These are phyloP conservation scores for Trametes sp. DNA, from an alignment of 1,284 basidiomycete genomes.

Conservation along the genomic window DNA sequence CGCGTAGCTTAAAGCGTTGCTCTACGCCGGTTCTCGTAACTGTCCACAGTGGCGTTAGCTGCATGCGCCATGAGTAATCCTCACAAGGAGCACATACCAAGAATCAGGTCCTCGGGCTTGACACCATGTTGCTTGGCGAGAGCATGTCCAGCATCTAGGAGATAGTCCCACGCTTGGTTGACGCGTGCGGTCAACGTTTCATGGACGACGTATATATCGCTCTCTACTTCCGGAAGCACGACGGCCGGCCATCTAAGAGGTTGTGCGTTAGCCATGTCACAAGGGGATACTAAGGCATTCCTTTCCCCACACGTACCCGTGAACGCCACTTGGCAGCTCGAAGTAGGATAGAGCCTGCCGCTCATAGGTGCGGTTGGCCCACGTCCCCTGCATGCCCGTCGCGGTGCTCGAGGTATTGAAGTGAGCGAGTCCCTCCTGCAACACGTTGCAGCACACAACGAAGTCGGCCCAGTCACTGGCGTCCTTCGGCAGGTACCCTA, in stretches of 20 bases:
- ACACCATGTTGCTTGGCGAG: conserved; percentile 46
- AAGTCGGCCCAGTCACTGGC: conserved; percentile 44
- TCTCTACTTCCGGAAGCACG: conserved; percentile 46
- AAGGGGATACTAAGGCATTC: too few species aligned
- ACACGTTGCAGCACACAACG: conserved; percentile 50
- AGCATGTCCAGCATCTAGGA: conserved; percentile 46
- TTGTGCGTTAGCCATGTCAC: not conserved
- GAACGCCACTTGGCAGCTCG: conserved; percentile 42
- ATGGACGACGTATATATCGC: conserved; percentile 49
- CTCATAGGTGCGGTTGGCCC: conserved; percentile 31
- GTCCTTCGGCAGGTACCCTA: conserved; percentile 52
- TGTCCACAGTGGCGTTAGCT: too few species aligned
- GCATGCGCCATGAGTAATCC: too few species aligned
- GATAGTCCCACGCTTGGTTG: conserved; percentile 53
- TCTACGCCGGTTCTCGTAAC: conserved; percentile 39
- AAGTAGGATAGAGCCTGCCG: conserved; percentile 38
- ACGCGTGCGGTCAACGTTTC: conserved; percentile 40
- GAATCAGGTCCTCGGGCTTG: conserved; percentile 52
- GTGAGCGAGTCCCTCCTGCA: conserved; percentile 35
- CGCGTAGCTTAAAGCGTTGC: conserved; percentile 34
- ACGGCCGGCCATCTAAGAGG: conserved; percentile 54
- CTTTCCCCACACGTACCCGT: conserved; percentile 51
- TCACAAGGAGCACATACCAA: conserved; percentile 53
- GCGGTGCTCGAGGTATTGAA: conserved; percentile 27
- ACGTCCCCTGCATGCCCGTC: conserved; percentile 35